Evolutionary conservation across 371 early-diverging fungal species (phyloP).

Genomic region (Cladochytrium tenue): DNA sequence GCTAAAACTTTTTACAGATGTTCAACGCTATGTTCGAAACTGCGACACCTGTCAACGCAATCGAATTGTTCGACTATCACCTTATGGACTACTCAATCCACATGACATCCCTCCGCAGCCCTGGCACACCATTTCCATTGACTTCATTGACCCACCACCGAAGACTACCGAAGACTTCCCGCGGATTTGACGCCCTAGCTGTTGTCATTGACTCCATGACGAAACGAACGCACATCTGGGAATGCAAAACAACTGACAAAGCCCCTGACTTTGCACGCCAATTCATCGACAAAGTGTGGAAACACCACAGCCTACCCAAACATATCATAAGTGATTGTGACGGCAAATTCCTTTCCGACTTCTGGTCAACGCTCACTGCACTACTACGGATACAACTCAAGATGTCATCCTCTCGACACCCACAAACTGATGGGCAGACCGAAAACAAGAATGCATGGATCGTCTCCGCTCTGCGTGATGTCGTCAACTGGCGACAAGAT

Average conservation of each 20-base stretch:
- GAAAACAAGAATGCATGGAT: no score
- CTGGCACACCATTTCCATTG: constrained; percentile 20
- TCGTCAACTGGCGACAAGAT: constrained; percentile 13
- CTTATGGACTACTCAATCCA: constrained; percentile 15
- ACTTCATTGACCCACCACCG: constrained; percentile 22
- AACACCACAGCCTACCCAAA: constrained; percentile 13
- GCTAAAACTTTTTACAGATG: constrained; percentile 14
- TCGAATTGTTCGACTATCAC: constrained; percentile 3
- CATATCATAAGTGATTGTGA: constrained; percentile 15
- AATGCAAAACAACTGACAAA: not conserved
- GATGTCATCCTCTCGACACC: constrained; percentile 47
- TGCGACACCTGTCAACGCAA: constrained; percentile 20
- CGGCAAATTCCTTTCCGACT: constrained; percentile 13
- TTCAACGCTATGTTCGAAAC: constrained; percentile 10
- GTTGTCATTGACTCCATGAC: constrained; percentile 14
- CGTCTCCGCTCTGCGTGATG: not conserved
- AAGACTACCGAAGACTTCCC: constrained; percentile 11
- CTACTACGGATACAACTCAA: constrained; percentile 31
- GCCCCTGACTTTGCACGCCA: constrained; percentile 4
- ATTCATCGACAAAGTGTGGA: constrained; percentile 3
- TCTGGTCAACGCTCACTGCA: constrained; percentile 27
- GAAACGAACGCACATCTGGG: constrained; percentile 5
- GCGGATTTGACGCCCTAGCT: constrained; percentile 8
- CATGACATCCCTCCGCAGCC: constrained; percentile 16
- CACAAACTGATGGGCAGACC: no score